A percentile compares a stretch with the other conserved stretches of the same genome.
These are phyloP conservation scores for Carex kokanica DNA, from an alignment of 176 grass and related monocot species.

Conservation along the genomic window DNA sequence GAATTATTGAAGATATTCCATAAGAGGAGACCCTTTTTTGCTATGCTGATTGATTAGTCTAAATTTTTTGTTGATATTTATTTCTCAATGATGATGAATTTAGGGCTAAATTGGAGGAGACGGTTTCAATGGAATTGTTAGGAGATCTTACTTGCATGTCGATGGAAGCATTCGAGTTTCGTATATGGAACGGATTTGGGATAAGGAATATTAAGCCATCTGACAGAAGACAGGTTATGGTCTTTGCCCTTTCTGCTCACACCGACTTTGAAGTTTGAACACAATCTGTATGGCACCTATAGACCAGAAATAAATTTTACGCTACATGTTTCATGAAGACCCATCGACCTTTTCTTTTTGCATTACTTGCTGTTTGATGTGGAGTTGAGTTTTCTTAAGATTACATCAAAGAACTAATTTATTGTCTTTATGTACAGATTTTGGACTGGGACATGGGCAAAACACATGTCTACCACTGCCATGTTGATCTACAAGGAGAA, in stretches of 20 bases:
- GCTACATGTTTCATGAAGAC: not conserved
- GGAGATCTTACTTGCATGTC: too few relatives aligned
- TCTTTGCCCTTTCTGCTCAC: not conserved
- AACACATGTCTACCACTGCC: conserved; percentile 56
- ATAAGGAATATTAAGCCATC: not conserved
- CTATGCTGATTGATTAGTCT: too few relatives aligned
- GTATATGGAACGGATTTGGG: conserved; percentile 43
- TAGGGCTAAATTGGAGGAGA: too few relatives aligned
- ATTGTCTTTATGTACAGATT: not conserved
- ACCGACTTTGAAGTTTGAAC: too few relatives aligned
- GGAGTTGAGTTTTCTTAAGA: not conserved
- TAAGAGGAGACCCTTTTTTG: too few relatives aligned
- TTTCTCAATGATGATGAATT: too few relatives aligned
- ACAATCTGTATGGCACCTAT: not conserved
- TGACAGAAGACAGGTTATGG: conserved; percentile 52
- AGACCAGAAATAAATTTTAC: not conserved
- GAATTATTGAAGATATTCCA: too few relatives aligned
- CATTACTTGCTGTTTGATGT: not conserved
- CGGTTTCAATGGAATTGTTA: too few relatives aligned
- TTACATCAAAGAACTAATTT: not conserved
- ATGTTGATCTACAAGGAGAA: conserved; percentile 43
- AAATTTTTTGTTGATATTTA: too few relatives aligned
- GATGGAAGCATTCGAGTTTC: too few relatives aligned
- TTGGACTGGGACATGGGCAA: conserved; percentile 27
- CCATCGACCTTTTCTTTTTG: not conserved